These are phyloP conservation scores for Plantago lanceolata DNA, from an alignment of 305 asterid genomes.

Conservation along the genomic window DNA sequence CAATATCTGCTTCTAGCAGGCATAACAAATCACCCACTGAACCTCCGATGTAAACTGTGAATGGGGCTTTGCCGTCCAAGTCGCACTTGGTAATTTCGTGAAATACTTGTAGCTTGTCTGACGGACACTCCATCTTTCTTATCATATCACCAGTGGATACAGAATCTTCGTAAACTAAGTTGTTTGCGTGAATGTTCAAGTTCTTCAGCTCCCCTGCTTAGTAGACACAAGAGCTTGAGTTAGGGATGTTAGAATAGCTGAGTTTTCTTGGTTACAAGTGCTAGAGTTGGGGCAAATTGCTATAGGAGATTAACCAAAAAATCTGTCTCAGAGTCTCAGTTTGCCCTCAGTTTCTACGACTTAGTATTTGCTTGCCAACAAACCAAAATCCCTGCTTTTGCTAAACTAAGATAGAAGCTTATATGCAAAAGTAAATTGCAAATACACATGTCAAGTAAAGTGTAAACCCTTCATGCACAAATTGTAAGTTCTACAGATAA, in stretches of 20 bases:
- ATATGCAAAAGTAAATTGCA: too few species aligned
- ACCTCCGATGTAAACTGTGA: constrained; percentile 59
- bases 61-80: constrained; percentile 24
- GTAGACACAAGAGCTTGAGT: constrained; percentile 10
- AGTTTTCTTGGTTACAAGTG: too few species aligned
- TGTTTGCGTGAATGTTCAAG: constrained; percentile 49
- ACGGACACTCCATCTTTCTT: constrained; percentile 52
- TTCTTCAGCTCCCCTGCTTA: constrained; percentile 33
- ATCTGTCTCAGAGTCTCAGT: too few species aligned
- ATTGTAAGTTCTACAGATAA: not conserved
- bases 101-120: constrained; percentile 57
- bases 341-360: too few species aligned
- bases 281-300: too few species aligned
- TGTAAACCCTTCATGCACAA: too few species aligned
- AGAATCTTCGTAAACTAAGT: constrained; percentile 47
- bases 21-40: constrained; percentile 63
- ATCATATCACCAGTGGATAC: constrained; percentile 50
- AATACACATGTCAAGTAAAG: too few species aligned
- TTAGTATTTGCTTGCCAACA: too few species aligned
- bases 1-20: constrained; percentile 58
- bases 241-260: too few species aligned
- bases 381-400: too few species aligned
- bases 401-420: too few species aligned
- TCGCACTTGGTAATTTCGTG: constrained; percentile 29
- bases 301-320: too few species aligned